Conservation (phyloP, 1,284 basidiomycete genomes). For the Boletus mariae region DNA sequence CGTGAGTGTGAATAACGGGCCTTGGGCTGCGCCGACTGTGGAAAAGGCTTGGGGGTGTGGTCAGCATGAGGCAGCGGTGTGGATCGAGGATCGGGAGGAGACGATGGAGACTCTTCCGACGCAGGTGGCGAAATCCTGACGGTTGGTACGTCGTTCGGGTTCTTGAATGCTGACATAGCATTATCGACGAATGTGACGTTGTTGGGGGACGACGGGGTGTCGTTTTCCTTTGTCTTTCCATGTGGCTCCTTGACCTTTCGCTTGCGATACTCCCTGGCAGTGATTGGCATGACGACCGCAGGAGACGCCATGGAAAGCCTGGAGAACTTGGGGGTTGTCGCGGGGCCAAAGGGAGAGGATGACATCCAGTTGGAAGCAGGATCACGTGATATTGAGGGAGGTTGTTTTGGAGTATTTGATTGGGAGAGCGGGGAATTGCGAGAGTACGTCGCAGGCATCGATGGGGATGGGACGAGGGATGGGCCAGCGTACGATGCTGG, state of each 20-base stretch:
- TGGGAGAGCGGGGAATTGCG: constrained; percentile 7
- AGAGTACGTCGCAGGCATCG: constrained; percentile 21
- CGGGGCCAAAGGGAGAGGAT: constrained; percentile 31
- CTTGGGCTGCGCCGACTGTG: constrained; percentile 6
- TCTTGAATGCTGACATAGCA: neutral
- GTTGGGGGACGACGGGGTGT: neutral
- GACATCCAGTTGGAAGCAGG: constrained; percentile 31
- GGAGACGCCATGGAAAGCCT: constrained; percentile 30
- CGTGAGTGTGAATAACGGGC: constrained; percentile 6
- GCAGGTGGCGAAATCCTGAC: constrained; percentile 16
- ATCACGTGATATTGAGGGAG: constrained; percentile 27
- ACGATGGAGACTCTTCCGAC: neutral
- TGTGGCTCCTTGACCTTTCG: constrained; percentile 10
- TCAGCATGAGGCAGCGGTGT: constrained; percentile 7
- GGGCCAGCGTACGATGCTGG: constrained; percentile 11
- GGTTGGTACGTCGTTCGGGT: constrained; percentile 4
- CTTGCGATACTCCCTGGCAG: constrained; percentile 28
- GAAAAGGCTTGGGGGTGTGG: constrained; percentile 2
- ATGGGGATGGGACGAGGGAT: constrained; percentile 1
- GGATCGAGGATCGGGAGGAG: constrained; percentile 3
- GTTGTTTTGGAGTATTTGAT: constrained; percentile 13
- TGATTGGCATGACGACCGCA: constrained; percentile 30
- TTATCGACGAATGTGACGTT: constrained; percentile 16
- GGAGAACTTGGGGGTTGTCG: constrained; percentile 27
- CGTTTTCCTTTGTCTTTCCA: constrained; percentile 10